phyloP scores from a whole-genome alignment of 192 early-diverging fungal species.

The Chytriomyces confervae region DNA sequence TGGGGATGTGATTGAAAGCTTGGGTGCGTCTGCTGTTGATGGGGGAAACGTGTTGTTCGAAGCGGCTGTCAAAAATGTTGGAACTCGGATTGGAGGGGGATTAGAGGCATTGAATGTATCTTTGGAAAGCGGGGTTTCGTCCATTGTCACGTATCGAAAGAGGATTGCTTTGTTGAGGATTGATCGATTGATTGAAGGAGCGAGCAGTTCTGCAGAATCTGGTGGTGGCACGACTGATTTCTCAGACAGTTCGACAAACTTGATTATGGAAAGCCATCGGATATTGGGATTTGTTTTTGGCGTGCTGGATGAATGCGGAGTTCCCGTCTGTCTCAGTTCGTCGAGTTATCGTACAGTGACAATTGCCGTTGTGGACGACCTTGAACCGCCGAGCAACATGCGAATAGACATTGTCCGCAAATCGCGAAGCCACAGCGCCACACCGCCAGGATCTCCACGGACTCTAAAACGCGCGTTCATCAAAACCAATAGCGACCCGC shows the following conservation, averaged over 20 bases:
- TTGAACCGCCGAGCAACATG: neutral
- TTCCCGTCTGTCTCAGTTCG: neutral
- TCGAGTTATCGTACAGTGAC: constrained; percentile 7
- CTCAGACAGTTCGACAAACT: neutral
- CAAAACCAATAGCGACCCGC: too few relatives aligned
- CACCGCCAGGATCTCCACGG: too few relatives aligned
- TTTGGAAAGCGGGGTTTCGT: neutral
- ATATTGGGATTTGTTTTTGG: constrained; percentile 7
- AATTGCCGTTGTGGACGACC: constrained; percentile 9
- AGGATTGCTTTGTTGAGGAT: constrained; percentile 9
- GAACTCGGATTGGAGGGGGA: constrained; percentile 1
- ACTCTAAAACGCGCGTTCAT: too few relatives aligned
- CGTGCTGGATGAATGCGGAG: constrained; percentile 11
- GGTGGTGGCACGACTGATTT: neutral
- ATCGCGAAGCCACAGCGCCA: too few relatives aligned
- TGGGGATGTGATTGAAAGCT: neutral
- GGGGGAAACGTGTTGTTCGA: neutral
- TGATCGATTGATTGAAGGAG: constrained; percentile 17
- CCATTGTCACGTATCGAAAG: constrained; percentile 6
- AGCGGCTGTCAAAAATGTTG: neutral
- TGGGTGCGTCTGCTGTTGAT: neutral
- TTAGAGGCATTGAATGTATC: neutral
- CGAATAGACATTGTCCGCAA: too few relatives aligned
- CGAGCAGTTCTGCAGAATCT: neutral
- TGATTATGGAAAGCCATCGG: neutral